Conservation (phyloP, 169 alveolate species). For the Cyclospora cayetanensis region DNA sequence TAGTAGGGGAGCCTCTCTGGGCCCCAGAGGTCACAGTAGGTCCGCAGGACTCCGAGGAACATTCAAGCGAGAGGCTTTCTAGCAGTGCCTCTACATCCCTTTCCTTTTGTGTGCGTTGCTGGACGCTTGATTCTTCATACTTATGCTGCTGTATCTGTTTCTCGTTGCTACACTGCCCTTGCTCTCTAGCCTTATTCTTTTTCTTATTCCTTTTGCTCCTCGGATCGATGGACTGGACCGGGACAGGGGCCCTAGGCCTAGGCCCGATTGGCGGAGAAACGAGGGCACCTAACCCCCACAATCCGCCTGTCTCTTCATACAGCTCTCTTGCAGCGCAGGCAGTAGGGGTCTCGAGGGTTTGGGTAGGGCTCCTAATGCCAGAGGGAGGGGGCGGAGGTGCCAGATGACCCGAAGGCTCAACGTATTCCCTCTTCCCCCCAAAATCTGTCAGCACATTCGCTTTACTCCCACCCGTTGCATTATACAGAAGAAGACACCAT, state of each 20-base stretch:
- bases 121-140: neutral
- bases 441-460: neutral
- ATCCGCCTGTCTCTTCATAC: constrained; percentile 14
- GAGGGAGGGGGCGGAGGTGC: neutral
- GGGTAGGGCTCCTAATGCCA: neutral
- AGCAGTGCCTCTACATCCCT: neutral
- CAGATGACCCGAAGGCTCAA: neutral
- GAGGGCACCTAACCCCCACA: constrained; percentile 33
- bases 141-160: neutral
- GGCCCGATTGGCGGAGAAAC: neutral
- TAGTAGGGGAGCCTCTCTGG: neutral
- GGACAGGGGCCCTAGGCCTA: neutral
- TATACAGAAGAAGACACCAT: constrained; percentile 14
- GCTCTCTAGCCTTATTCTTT: neutral
- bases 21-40: neutral
- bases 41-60: neutral
- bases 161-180: neutral
- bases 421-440: constrained; percentile 20
- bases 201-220: neutral
- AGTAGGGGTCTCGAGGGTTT: neutral
- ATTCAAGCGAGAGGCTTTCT: neutral
- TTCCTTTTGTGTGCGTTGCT: neutral
- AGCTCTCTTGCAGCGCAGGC: constrained; percentile 49
- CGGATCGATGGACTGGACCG: neutral
- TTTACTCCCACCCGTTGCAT: constrained; percentile 41